Percentiles rank a stretch among this genome's conserved stretches.
phyloP scores from a whole-genome alignment of 208 protist genomes.

The Entamoeba invadens region DNA sequence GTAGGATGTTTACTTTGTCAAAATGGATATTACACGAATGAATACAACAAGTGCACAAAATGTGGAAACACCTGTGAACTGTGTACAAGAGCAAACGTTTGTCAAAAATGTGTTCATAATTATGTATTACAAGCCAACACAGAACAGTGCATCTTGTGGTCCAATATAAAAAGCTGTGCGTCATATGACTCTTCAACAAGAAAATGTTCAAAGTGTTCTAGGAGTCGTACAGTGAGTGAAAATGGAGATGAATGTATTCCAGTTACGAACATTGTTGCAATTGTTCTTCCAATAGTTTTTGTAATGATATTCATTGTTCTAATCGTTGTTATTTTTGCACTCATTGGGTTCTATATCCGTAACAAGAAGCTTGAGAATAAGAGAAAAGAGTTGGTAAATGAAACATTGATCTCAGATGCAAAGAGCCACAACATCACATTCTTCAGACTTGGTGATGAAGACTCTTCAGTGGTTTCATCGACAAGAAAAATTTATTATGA shows the following conservation, averaged over 20 bases:
- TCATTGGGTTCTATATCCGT: neutral
- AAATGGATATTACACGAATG: too few relatives aligned
- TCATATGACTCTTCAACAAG: neutral
- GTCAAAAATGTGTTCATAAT: neutral
- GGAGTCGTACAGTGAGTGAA: neutral
- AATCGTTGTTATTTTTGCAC: neutral
- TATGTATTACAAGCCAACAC: neutral
- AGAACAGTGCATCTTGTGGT: neutral
- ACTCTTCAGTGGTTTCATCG: too few relatives aligned
- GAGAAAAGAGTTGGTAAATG: too few relatives aligned
- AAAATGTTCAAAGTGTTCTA: neutral
- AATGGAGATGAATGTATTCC: neutral
- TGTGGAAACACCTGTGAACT: too few relatives aligned
- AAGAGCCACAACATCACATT: too few relatives aligned
- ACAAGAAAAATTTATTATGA: too few relatives aligned
- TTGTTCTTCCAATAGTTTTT: neutral
- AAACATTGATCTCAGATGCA: too few relatives aligned
- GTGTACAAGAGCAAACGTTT: too few relatives aligned
- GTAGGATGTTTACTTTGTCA: too few relatives aligned
- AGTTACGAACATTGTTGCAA: neutral
- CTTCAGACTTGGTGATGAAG: too few relatives aligned
- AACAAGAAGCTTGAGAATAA: too few relatives aligned
- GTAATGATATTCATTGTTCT: neutral
- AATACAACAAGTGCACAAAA: too few relatives aligned
- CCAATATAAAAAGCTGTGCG: neutral